Base-by-base conservation (phyloP, 371 early-diverging fungal genomes). In the Mucor piriformis region DNA sequence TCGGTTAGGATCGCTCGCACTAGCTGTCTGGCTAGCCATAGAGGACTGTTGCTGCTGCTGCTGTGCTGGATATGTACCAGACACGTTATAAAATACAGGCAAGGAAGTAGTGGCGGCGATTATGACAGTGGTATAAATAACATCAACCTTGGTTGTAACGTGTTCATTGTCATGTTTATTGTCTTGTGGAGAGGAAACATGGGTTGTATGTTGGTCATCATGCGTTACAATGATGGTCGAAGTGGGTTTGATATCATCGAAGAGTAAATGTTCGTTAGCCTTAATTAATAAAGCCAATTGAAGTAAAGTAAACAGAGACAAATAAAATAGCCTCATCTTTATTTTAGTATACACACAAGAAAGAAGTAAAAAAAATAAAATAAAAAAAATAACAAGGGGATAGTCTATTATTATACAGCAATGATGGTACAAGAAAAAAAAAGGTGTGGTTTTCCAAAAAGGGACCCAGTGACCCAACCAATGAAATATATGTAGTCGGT, bases 71-170 rank as follows among this genome's bases (percentile, higher is more conserved):
- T 44, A 24, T 33, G 57, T 29, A 35, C 60, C 48, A 8, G 60
- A 60, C 27, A 56, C 47, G 34, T 46, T 65, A 12, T 60, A 60
- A n/a, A 65, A 46, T 15, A 12, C 38, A 12, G 57, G 61, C 10
- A 50, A 8, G 24, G 66, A 16, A 37, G 56, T 21, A 3, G 49
- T 21, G 12, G 46, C 21, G 25, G 46, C 46, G 2, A 46, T 24
- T 27, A 47, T 46, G 3, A 56, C 34, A 7, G 52, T 65, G 0
- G 55, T 64, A 21, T 61, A 55, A 20, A 60, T 23, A 15, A 34
- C 33, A 34, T 35, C 35, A 6, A 53, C 49, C 16, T 55, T 38
- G 15, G 55, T 55, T 5, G 55, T 48, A n/a, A 43, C 42, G 21
- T 24, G 16, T 21, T 43, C 7, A 6, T 27, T n/a, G 1, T 47